These are phyloP conservation scores for Dendrobium officinale DNA, from an alignment of 106 monocot species.

Conservation along the genomic window DNA sequence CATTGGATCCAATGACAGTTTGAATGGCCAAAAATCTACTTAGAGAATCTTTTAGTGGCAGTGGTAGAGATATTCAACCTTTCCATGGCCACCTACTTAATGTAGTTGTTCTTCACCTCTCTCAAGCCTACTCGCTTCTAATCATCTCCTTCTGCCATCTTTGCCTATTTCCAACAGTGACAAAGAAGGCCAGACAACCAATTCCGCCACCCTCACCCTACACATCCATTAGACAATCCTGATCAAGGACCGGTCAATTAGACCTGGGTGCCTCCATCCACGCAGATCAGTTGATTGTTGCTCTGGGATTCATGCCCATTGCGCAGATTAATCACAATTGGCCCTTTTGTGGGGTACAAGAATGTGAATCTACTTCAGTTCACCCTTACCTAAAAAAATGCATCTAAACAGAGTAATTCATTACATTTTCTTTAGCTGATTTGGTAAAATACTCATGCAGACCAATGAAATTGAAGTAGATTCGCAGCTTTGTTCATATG, in stretches of 20 bases:
- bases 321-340: not conserved
- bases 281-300: not conserved
- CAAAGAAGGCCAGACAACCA: not conserved
- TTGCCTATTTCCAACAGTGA: not conserved
- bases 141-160: not conserved
- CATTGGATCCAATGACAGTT: too few relatives aligned
- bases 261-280: too few relatives aligned
- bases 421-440: not conserved
- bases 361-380: not conserved
- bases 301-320: not conserved
- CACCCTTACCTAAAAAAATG: too few relatives aligned
- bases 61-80: too few relatives aligned
- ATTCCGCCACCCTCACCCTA: too few relatives aligned
- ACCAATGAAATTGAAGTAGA: not conserved
- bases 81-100: not conserved
- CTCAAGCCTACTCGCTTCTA: not conserved
- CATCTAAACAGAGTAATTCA: too few relatives aligned
- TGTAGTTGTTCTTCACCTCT: not conserved
- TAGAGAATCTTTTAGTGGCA: not conserved
- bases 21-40: too few relatives aligned
- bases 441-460: too few relatives aligned
- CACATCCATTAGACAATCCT: too few relatives aligned
- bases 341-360: not conserved
- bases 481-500: not conserved
- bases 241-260: too few relatives aligned